phyloP scores from a whole-genome alignment of 1,284 basidiomycete genomes.

The Ceratobasidium sp. region DNA sequence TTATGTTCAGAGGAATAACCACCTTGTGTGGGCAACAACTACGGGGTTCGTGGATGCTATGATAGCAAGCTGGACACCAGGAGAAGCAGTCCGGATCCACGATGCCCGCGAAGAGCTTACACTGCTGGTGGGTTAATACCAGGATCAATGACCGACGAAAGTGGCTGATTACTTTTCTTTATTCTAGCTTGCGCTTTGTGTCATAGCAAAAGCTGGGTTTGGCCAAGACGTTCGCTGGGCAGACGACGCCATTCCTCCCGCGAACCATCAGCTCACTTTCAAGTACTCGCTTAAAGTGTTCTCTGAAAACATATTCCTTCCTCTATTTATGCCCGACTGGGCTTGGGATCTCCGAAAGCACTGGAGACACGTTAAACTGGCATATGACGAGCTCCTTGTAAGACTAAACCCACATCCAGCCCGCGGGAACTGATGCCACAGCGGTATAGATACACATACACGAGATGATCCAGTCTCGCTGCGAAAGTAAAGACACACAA shows the following conservation, averaged over 20 bases:
- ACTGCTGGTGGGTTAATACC: neutral
- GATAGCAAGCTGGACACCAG: constrained; percentile 1
- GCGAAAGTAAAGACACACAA: constrained; percentile 54
- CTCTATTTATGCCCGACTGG: constrained; percentile 64
- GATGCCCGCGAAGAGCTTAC: neutral
- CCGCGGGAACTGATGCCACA: neutral
- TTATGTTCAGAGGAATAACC: constrained; percentile 23
- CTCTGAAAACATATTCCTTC: constrained; percentile 61
- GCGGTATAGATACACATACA: constrained; percentile 63
- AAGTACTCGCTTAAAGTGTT: constrained; percentile 68
- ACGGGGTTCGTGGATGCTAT: constrained; percentile 5
- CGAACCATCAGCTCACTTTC: constrained; percentile 69
- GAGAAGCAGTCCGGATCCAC: neutral
- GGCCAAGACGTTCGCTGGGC: constrained; percentile 47
- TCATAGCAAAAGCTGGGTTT: constrained; percentile 48
- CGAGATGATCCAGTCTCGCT: constrained; percentile 68
- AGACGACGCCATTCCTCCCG: constrained; percentile 57
- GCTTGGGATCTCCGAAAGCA: constrained; percentile 55
- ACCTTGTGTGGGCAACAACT: constrained; percentile 10
- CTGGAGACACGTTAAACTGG: constrained; percentile 58
- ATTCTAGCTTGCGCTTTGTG: constrained; percentile 41
- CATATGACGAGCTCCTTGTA: constrained; percentile 67
- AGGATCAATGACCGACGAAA: no score
- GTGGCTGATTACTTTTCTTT: constrained; percentile 61
- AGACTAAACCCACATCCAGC: constrained; percentile 41